phyloP scores from a whole-genome alignment of 306 rosid species.

The Elaeagnus macrophylla region DNA sequence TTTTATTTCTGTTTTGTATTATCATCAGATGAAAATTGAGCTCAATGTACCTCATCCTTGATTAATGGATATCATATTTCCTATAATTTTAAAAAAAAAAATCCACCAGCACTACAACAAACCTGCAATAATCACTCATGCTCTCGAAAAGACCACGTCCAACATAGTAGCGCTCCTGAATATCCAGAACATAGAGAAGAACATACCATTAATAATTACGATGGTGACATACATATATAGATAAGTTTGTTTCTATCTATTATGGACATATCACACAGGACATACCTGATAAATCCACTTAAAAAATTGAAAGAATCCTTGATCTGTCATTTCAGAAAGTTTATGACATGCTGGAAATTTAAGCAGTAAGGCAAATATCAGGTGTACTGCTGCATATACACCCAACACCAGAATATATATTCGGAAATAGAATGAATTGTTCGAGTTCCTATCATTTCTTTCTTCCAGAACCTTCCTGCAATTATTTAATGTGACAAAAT shows the following conservation, averaged over 20 bases:
- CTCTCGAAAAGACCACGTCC: conserved; percentile 93
- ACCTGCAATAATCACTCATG: conserved; percentile 87
- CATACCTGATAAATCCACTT: conserved; percentile 94
- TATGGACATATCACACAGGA: conserved; percentile 8
- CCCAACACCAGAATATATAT: conserved; percentile 84
- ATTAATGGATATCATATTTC: too few relatives aligned
- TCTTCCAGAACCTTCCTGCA: conserved; percentile 94
- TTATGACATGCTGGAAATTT: conserved; percentile 80
- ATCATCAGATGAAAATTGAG: too few relatives aligned
- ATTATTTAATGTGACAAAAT: conserved; percentile 8
- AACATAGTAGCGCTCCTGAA: conserved; percentile 86
- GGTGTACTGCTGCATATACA: conserved; percentile 64
- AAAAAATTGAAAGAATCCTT: conserved; percentile 85
- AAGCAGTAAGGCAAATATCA: conserved; percentile 49
- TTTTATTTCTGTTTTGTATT: too few relatives aligned
- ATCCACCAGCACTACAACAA: conserved; percentile 8
- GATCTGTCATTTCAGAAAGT: conserved; percentile 86
- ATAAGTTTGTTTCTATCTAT: conserved; percentile 3
- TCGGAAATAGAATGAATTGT: conserved; percentile 77
- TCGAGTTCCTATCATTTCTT: conserved; percentile 46
- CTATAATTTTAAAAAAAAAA: too few relatives aligned
- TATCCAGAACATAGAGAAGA: conserved; percentile 21
- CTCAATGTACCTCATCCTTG: too few relatives aligned
- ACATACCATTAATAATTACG: conserved; percentile 6
- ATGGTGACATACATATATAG: conserved; percentile 16